Evolutionary conservation across 2,329 filamentous ascomycete species (phyloP), one percentile per base, ranked within the genome.

Genomic region (Ophiostoma pallidulum): DNA sequence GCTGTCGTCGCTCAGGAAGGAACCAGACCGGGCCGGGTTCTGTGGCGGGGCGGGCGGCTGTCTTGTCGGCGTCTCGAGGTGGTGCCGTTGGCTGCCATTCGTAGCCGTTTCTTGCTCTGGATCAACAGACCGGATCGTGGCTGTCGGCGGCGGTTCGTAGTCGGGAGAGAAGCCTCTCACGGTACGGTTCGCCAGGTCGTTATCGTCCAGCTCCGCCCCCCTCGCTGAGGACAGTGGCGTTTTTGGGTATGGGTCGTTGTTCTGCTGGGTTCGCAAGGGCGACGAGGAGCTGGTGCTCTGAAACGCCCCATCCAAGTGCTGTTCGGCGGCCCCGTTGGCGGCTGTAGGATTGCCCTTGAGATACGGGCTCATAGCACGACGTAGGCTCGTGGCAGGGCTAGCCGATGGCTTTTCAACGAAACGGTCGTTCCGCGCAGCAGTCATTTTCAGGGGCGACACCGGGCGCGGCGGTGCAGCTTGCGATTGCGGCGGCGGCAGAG

Each of bases 331-430:
- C 1, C 47, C 48, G 14, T 45, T 45, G 20, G 47, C 28, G 14
- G 38, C 38, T 3, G 48, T 51, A 6, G 60, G 59, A 46, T 60
- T 64, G 28, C 57, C 60, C 46, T 64, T 67, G 18, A 95, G 67
- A 62, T 88, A 96, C 7, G 86, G 88, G 64, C 84, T 85, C 88
- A 95, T 94, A 45, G 86, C 85, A 65, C 86, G 78, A 51, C 86
- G 79, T 56, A 95, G 69, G 64, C 88, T 95, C 62, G 85, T 92
- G 32, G 84, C 78, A 14, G 86, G 81, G 58, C 79, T 88, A 32
- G 69, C 69, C 53, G 71, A 65, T 9, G 66, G 60, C 43, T 64
- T 62, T 16, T 43, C 40, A 6, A 57, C 45, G 14, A 61, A 49
- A 13, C 59, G 57, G 26, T 60, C 55, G 16, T 61, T 54, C 42